phyloP scores from a whole-genome alignment of 2,329 filamentous ascomycete species.

The Sarocladium strictum region DNA sequence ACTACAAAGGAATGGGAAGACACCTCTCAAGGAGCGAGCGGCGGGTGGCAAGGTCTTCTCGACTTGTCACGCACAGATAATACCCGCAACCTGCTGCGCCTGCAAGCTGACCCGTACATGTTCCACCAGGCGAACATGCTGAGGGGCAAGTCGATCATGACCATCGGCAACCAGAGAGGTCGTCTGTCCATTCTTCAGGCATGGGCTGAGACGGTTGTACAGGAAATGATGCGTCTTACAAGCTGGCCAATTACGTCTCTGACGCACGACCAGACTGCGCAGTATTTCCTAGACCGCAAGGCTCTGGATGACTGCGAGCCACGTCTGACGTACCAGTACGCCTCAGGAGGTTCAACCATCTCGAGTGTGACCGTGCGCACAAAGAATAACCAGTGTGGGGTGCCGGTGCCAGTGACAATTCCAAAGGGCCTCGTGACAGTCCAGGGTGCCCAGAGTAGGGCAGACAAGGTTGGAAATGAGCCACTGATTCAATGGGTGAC shows the following conservation, averaged over 20 bases:
- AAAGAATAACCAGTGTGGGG: conserved; percentile 42
- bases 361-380: conserved; percentile 43
- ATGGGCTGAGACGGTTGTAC: conserved; percentile 48
- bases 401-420: conserved; percentile 49
- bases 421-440: conserved; percentile 34
- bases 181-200: conserved; percentile 49
- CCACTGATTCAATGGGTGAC: conserved; percentile 44
- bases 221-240: conserved; percentile 45
- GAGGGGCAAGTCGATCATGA: conserved; percentile 41
- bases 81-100: conserved; percentile 48
- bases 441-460: conserved; percentile 32
- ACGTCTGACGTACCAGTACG: conserved; percentile 38
- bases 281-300: conserved; percentile 45
- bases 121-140: conserved; percentile 57
- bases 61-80: conserved; percentile 44
- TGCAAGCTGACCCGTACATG: conserved; percentile 51
- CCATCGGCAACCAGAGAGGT: conserved; percentile 39
- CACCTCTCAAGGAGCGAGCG: conserved; percentile 45
- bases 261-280: conserved; percentile 40
- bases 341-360: conserved; percentile 36
- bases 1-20: conserved; percentile 55
- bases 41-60: conserved; percentile 46
- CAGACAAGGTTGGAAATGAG: conserved; percentile 49
- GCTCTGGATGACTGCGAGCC: conserved; percentile 46
- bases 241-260: conserved; percentile 19